Conservation (phyloP, 148 eudicot genomes). For the Chenopodium album region DNA sequence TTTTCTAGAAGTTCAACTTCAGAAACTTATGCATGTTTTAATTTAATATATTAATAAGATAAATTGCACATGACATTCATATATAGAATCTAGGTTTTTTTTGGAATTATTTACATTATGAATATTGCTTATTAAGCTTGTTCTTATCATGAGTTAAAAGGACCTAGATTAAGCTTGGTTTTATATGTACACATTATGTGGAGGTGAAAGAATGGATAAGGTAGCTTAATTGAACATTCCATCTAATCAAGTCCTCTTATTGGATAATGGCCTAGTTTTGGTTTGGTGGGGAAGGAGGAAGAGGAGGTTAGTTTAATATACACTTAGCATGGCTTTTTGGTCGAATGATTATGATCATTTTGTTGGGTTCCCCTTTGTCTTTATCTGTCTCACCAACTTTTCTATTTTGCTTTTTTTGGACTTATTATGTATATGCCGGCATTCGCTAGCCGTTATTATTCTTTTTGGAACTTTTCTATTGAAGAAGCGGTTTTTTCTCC, state of each 20-base stretch:
- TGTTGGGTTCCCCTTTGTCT: background rate
- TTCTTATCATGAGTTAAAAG: constrained; percentile 1
- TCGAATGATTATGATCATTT: background rate
- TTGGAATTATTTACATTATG: background rate
- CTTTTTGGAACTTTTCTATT: background rate
- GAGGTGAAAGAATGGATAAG: constrained; percentile 4
- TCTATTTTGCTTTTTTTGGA: background rate
- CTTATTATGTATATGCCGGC: background rate
- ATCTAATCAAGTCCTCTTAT: background rate
- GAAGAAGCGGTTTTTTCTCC: background rate
- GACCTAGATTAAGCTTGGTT: background rate
- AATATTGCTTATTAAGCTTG: background rate
- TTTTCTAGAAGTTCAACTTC: background rate
- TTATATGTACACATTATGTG: background rate
- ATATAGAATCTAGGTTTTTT: background rate
- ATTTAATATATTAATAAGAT: background rate
- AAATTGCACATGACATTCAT: background rate
- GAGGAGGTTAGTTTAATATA: background rate
- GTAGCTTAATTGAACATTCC: constrained; percentile 12
- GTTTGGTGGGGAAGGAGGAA: background rate
- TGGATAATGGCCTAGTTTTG: background rate
- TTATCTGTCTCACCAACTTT: background rate
- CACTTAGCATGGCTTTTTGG: background rate
- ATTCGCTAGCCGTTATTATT: background rate
- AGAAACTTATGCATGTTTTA: background rate